A percentile compares a stretch with the other conserved stretches of the same genome.
Evolutionary conservation across 2,329 filamentous ascomycete genomes (phyloP).

Genomic region (Calonectria pseudoreteaudii): DNA sequence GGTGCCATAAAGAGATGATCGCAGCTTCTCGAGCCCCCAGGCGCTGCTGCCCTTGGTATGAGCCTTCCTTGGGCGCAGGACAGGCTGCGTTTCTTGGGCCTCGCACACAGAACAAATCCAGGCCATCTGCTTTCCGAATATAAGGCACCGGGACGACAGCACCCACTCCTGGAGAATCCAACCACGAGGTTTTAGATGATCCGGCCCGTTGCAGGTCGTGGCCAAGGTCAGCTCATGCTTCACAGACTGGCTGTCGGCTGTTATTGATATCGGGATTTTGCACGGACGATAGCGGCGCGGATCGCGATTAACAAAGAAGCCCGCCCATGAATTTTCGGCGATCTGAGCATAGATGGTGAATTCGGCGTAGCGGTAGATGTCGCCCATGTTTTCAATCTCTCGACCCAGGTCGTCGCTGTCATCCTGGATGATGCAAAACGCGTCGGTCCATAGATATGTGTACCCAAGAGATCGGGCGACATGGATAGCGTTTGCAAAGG

Average conservation of each 20-base stretch:
- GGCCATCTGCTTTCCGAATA: slow-evolving; percentile 27
- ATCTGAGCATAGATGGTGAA: slow-evolving; percentile 31
- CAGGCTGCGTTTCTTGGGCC: slow-evolving; percentile 19
- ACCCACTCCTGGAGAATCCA: slow-evolving; percentile 27
- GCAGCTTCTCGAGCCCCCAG: slow-evolving; percentile 3
- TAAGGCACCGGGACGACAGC: slow-evolving; percentile 23
- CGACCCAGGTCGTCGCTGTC: slow-evolving; percentile 3
- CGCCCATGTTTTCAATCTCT: slow-evolving; percentile 30
- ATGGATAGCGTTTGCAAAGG: slow-evolving; percentile 17
- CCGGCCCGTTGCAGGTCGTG: slow-evolving; percentile 16
- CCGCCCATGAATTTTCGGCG: slow-evolving; percentile 22
- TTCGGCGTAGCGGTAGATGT: slow-evolving; percentile 31
- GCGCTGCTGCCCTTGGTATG: background rate
- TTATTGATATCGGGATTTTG: slow-evolving; percentile 5
- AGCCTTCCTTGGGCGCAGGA: background rate
- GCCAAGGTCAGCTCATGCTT: slow-evolving; percentile 18
- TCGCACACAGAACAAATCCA: slow-evolving; percentile 26
- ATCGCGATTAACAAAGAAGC: slow-evolving; percentile 19
- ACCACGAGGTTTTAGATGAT: slow-evolving; percentile 25
- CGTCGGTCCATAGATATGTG: slow-evolving; percentile 22
- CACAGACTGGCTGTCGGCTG: background rate
- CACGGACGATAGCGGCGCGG: slow-evolving; percentile 21
- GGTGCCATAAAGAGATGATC: background rate
- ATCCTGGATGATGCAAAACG: slow-evolving; percentile 31
- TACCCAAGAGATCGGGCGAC: slow-evolving; percentile 11